Evolutionary conservation across 2,329 filamentous ascomycete species (phyloP), one percentile per base, ranked within the genome.

Genomic region (Colletotrichum caudatum): DNA sequence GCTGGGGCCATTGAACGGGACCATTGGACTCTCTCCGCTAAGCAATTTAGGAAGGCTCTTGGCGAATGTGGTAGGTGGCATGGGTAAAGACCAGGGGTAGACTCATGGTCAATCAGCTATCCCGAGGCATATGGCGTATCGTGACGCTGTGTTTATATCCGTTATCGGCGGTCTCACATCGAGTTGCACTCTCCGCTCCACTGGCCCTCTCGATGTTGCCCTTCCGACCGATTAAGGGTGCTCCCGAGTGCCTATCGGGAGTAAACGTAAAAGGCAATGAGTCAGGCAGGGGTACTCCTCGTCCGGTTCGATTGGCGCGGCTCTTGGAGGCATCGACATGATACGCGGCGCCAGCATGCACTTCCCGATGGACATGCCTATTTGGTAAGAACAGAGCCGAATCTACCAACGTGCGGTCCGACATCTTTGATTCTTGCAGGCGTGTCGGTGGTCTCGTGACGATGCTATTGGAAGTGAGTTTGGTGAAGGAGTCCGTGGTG

Each of bases 41-140:
- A 64, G 53, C 65, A 33, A 26, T 35, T 60, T 57, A 69, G 69
- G 69, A 69, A 72, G 69, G 65, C 59, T 56, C 29, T 44, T 50
- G 48, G 39, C 64, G 26, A 64, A 72, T 64, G 35, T 2, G 69
- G 69, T 69, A 72, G 65, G 65, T 72, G 63, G 12, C 60, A 64
- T 69, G 48, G 33, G 48, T 37, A 64, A 51, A 44, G 37, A 44
- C 8, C 69, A 62, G 46, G 64, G 64, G 41, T 29, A 29, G 64
- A 6, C 41, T 44, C 2, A 8, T 16, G 16, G 37, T 58, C 26
- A 44, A 35, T 12, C 54, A 50, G 44, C 6, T 12, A 44, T 23
- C n/a, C 50, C 33, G 16, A 20, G 48, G 37, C 46, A 39, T 16
- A 26, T 5, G 26, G 7, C 11, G n/a, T 39, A 39, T 46, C 41